Percentiles rank a stretch among this genome's conserved stretches.
Conservation (phyloP, 1,284 basidiomycete species). For the Apiotrichum brassicae region DNA sequence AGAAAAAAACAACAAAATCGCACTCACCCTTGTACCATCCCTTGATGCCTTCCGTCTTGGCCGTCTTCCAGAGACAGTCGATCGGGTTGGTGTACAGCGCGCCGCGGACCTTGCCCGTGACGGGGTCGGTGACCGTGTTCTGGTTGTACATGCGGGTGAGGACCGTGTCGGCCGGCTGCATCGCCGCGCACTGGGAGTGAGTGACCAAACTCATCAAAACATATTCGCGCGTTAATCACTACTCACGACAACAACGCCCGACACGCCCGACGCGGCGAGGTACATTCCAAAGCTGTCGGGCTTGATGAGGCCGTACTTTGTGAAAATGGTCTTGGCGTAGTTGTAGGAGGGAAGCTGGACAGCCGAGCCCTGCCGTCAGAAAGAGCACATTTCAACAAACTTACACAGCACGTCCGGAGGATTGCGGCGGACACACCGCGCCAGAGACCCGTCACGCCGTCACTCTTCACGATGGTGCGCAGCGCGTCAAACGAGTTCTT, state of each 20-base stretch:
- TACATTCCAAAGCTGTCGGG: constrained; percentile 79
- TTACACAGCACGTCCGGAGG: constrained; percentile 80
- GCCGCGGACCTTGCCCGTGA: constrained; percentile 66
- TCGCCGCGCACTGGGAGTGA: constrained; percentile 56
- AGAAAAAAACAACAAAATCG: no score
- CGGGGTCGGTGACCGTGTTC: constrained; percentile 63
- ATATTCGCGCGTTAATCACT: constrained; percentile 51
- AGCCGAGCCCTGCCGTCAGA: constrained; percentile 49
- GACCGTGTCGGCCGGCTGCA: constrained; percentile 65
- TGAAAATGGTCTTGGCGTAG: constrained; percentile 74
- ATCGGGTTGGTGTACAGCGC: constrained; percentile 83
- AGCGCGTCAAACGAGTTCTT: constrained; percentile 75
- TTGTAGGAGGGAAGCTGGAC: constrained; percentile 95
- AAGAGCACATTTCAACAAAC: constrained; percentile 49
- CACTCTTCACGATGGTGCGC: constrained; percentile 66
- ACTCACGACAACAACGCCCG: constrained; percentile 69
- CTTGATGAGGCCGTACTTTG: constrained; percentile 59
- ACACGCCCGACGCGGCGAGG: constrained; percentile 77
- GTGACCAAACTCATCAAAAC: not conserved
- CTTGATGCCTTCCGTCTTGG: constrained; percentile 77
- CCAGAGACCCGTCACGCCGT: constrained; percentile 71
- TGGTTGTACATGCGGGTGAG: constrained; percentile 96
- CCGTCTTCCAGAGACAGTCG: constrained; percentile 94
- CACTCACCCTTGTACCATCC: constrained; percentile 97
- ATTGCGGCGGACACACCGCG: constrained; percentile 92